Base-by-base conservation (phyloP, 2,329 filamentous ascomycete genomes). In the Aspergillus eucalypticola region DNA sequence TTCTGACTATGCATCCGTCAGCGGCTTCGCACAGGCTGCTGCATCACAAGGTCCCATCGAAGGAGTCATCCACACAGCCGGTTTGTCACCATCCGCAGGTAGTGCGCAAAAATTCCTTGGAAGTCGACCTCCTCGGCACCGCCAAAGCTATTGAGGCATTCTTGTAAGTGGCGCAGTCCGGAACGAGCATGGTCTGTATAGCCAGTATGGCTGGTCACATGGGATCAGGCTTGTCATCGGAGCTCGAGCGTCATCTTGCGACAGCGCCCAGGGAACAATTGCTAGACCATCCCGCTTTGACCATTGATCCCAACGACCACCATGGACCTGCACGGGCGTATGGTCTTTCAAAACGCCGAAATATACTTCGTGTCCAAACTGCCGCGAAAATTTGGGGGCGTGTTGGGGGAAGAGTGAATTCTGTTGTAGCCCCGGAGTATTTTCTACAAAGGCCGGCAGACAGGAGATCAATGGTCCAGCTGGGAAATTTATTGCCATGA, bases 341-440 rank as follows among this genome's bases (percentile, higher is more conserved):
- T 27, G 38, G 35, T 0, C 25, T 53, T 19, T 59, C 60, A 2
- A 59, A 62, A 17, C 56, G 52, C 1, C 56, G 56, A 11, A 62
- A 62, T 51, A 44, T 59, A 5, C 29, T 62, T 15, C 60, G 56
- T 5, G 60, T 62, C 4, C 51, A 62, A 23, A 56, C 60, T 8
- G 35, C 56, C 8, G 56, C 56, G 3, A 21, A 13, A n/a, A 46
- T 46, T 11, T 62, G 56, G 56, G 60, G 46, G 8, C 27, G 35
- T n/a, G 51, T 23, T 17, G 56, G 53, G 3, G 60, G 25, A 7
- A 42, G 60, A 19, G 51, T 62, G 8, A 62, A 56, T 38, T 50
- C 60, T 6, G 46, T 62, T 15, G n/a, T n/a, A 59, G 60, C 23
- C 60, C 60, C 2, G 60, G 60, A n/a, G 23, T 59, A 6, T 51